phyloP scores from a whole-genome alignment of 495 filamentous ascomycete genomes.

The Podospora sp. region DNA sequence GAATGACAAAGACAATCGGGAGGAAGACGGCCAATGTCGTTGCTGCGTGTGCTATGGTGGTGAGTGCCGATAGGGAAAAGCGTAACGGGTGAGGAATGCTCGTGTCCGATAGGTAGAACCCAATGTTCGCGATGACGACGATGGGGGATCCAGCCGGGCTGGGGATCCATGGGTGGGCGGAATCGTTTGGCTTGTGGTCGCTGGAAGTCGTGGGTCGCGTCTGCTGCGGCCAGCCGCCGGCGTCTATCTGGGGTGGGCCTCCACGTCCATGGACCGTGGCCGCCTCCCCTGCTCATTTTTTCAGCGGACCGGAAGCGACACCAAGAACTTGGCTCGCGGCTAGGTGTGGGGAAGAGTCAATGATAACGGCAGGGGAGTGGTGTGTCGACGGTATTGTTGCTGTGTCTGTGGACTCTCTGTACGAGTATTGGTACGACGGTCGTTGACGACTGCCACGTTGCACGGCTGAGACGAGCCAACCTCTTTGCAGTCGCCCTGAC shows the following conservation, averaged over 20 bases:
- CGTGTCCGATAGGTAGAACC: neutral
- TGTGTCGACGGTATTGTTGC: neutral
- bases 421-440: neutral
- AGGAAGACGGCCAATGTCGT: neutral
- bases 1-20: neutral
- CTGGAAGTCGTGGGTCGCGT: neutral
- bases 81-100: neutral
- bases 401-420: neutral
- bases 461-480: neutral
- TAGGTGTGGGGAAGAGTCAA: neutral
- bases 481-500: neutral
- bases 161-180: neutral
- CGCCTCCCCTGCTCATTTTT: neutral
- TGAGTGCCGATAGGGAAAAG: neutral
- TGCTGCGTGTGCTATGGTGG: neutral
- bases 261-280: neutral
- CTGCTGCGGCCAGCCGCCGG: neutral
- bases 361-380: neutral
- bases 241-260: neutral
- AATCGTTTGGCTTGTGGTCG: neutral
- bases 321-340: neutral
- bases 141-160: neutral
- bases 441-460: neutral
- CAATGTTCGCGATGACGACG: conserved; percentile 1
- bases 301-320: neutral